phyloP scores from a whole-genome alignment of 2,329 filamentous ascomycete genomes.

The Xylariaceae sp. region DNA sequence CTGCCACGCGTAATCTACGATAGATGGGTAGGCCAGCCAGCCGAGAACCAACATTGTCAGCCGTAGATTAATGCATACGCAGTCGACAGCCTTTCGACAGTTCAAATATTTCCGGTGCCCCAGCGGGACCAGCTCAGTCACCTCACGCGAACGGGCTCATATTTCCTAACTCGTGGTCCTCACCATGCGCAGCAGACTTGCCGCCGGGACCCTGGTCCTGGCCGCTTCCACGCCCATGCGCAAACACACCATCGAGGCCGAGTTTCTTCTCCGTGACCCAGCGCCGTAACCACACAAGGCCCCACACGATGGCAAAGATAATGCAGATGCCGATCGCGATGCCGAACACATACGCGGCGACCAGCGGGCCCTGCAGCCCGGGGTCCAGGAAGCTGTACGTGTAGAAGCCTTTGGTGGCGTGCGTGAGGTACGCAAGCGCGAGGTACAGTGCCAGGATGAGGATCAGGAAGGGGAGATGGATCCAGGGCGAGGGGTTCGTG shows the following conservation, averaged over 20 bases:
- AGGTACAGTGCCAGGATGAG: slow-evolving; percentile 76
- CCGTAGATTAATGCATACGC: too few species aligned
- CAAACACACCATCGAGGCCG: slow-evolving; percentile 35
- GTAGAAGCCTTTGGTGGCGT: slow-evolving; percentile 73
- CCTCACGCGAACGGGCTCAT: not conserved
- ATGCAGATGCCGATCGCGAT: slow-evolving; percentile 51
- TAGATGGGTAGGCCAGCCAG: too few species aligned
- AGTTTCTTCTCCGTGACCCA: slow-evolving; percentile 44
- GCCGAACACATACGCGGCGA: slow-evolving; percentile 67
- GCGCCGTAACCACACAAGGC: slow-evolving; percentile 48
- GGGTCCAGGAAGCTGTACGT: slow-evolving; percentile 80
- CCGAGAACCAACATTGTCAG: too few species aligned
- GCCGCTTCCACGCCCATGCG: slow-evolving; percentile 3
- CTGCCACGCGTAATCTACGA: too few species aligned
- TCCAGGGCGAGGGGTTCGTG: slow-evolving; percentile 61
- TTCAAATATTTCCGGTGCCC: too few species aligned
- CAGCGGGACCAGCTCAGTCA: too few species aligned
- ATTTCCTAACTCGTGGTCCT: not conserved
- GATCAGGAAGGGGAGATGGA: slow-evolving; percentile 71
- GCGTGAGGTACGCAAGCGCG: slow-evolving; percentile 74
- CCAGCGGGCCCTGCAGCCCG: slow-evolving; percentile 53
- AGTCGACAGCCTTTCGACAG: too few species aligned
- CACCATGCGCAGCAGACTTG: not conserved
- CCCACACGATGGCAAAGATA: slow-evolving; percentile 51
- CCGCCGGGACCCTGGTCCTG: not conserved